Evolutionary conservation across 148 eudicot genomes (phyloP), one percentile per base, ranked within the genome.

Genomic region (Vaccinium darrowii): DNA sequence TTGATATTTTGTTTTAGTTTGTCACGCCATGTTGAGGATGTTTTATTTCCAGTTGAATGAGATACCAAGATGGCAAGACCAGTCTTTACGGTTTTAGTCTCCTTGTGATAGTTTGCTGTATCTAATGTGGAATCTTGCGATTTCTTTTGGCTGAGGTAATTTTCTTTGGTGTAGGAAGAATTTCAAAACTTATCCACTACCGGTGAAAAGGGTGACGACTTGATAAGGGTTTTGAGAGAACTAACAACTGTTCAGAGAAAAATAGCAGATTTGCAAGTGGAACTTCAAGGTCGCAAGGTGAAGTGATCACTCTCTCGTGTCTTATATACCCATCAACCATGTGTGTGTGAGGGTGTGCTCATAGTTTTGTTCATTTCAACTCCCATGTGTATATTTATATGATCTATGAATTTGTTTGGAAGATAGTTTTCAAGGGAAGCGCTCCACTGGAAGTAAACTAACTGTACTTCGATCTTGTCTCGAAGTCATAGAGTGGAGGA

Each of bases 241-340:
- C 98, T 97, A 85, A 94, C 98, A 14, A 87, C 93, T 52, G 99
- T 97, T 54, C 99, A 97, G 85, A 92, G 98, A 86, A 97, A 94
- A 86, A 94, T 95, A 74, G 96, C 98, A 75, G 99, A 97, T 90
- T 88, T 95, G 80, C 98, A 97, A 93, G 99, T 97, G 69, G 99
- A 97, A 89, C 94, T 97, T 86, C 98, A 95, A 90, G 99, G 99
- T 53, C 90, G 99, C 90, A 97, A 97, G 98, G 99, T 97, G 84
- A 90, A 57, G 56, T 72, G 63, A 0, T 30, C 67, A 57, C 63
- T 54, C 78, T 85, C 47, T 23, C 16, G 15, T 14, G 13, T 83
- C 77, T 65, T 84, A 53, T n/a, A 27, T 1, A 69, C 5, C 5
- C 43, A 27, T 30, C 11, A 52, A 52, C 11, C 47, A 43, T 60